phyloP scores from a whole-genome alignment of 2,329 filamentous ascomycete genomes.

The Lasiodiplodia gonubiensis region DNA sequence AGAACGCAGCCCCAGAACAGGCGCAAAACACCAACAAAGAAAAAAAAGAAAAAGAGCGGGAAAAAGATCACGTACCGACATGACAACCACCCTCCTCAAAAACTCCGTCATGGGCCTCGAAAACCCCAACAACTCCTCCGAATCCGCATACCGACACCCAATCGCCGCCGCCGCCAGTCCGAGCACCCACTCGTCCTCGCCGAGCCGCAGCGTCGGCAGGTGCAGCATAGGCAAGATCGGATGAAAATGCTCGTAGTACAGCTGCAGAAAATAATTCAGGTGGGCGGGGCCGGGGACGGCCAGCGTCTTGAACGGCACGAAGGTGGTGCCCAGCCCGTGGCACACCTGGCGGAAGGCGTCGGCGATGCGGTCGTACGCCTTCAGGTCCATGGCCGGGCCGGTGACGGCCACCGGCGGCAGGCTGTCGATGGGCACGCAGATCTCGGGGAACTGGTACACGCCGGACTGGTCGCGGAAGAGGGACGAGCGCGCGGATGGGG shows the following conservation, averaged over 20 bases:
- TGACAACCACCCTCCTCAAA: conserved; percentile 11
- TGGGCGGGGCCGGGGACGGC: not conserved
- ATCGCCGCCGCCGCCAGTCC: conserved; percentile 4
- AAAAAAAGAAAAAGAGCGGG: no score
- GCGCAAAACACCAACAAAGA: not conserved
- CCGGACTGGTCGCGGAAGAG: conserved; percentile 9
- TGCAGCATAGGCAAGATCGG: conserved; percentile 25
- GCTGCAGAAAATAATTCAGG: conserved; percentile 23
- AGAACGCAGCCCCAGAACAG: no score
- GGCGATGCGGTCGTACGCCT: conserved; percentile 20
- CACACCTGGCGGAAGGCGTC: conserved; percentile 7
- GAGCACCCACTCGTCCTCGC: conserved; percentile 20
- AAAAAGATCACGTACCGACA: conserved; percentile 1
- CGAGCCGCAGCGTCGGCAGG: not conserved
- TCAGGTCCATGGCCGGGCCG: conserved; percentile 11
- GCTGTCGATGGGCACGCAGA: conserved; percentile 15
- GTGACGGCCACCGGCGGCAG: not conserved
- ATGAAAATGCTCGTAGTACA: conserved; percentile 26
- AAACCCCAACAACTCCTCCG: conserved; percentile 8
- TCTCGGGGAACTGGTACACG: conserved; percentile 20
- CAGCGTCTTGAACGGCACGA: conserved; percentile 18
- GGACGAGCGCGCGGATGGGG: not conserved
- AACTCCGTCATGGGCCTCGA: conserved; percentile 21
- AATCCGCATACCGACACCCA: conserved; percentile 13
- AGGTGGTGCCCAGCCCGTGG: not conserved